Percentiles rank a stretch among this genome's conserved stretches.
Evolutionary conservation across 2,329 filamentous ascomycete species (phyloP).

Genomic region (Calonectria pteridis): DNA sequence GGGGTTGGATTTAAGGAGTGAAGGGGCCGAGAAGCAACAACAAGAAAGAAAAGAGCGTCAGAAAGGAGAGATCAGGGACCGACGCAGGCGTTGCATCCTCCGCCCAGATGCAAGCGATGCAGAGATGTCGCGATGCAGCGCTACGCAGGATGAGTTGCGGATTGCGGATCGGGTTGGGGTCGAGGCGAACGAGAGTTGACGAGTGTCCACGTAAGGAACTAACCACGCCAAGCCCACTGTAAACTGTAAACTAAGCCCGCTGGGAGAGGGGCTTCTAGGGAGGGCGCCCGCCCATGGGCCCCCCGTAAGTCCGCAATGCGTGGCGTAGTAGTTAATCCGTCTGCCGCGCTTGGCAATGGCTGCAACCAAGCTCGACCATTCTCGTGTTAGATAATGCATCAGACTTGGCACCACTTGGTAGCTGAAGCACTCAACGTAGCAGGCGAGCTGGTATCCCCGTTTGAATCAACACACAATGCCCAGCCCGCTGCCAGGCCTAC

Average conservation of each 20-base stretch:
- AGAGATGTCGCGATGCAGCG: slow-evolving; percentile 28
- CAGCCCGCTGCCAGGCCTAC: not conserved
- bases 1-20: slow-evolving; percentile 19
- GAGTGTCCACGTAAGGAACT: slow-evolving; percentile 47
- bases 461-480: not conserved
- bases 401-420: slow-evolving; percentile 17
- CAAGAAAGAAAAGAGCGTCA: slow-evolving; percentile 42
- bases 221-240: slow-evolving; percentile 20
- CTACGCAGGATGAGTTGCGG: slow-evolving; percentile 16
- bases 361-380: slow-evolving; percentile 4
- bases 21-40: slow-evolving; percentile 29
- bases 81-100: slow-evolving; percentile 39
- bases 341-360: slow-evolving; percentile 21
- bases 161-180: slow-evolving; percentile 33
- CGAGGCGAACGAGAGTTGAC: slow-evolving; percentile 29
- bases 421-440: slow-evolving; percentile 14
- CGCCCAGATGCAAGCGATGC: slow-evolving; percentile 23
- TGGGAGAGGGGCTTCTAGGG: slow-evolving; percentile 9
- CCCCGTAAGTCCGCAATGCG: not conserved
- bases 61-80: slow-evolving; percentile 41
- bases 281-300: slow-evolving; percentile 13
- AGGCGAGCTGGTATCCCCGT: not conserved
- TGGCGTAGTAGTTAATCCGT: slow-evolving; percentile 21
- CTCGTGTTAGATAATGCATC: slow-evolving; percentile 24
- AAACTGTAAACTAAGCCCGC: slow-evolving; percentile 12